Conservation (phyloP, 176 grass and related monocot species). For the Oryza officinalis region DNA sequence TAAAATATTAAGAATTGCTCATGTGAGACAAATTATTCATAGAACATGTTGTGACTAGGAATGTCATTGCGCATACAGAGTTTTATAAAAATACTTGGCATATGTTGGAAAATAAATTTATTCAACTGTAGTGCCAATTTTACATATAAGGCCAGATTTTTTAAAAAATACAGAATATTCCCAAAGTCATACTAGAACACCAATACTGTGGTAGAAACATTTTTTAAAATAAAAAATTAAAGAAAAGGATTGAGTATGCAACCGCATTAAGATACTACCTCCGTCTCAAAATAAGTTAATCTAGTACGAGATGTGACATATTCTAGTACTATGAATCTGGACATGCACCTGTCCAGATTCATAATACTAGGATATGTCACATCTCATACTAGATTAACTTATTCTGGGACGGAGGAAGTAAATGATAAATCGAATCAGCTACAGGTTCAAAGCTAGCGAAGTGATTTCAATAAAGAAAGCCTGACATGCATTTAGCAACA, state of each 20-base stretch:
- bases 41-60: not conserved
- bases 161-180: not conserved
- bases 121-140: not conserved
- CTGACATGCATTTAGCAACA: constrained; percentile 2
- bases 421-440: constrained; percentile 5
- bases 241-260: not conserved
- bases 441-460: not conserved
- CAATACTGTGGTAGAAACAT: not conserved
- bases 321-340: no score
- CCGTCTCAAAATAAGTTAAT: no score
- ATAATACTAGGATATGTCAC: no score
- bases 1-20: constrained; percentile 26
- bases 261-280: not conserved
- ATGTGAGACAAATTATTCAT: not conserved
- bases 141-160: not conserved
- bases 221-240: not conserved
- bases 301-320: no score
- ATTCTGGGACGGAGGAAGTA: no score
- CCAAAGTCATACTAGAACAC: not conserved
- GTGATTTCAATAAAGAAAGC: not conserved
- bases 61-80: not conserved
- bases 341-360: no score
- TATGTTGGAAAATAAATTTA: not conserved
- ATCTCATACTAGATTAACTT: no score
- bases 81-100: not conserved